Conservation (phyloP, 1,284 basidiomycete species). For the Leccinum holopus region DNA sequence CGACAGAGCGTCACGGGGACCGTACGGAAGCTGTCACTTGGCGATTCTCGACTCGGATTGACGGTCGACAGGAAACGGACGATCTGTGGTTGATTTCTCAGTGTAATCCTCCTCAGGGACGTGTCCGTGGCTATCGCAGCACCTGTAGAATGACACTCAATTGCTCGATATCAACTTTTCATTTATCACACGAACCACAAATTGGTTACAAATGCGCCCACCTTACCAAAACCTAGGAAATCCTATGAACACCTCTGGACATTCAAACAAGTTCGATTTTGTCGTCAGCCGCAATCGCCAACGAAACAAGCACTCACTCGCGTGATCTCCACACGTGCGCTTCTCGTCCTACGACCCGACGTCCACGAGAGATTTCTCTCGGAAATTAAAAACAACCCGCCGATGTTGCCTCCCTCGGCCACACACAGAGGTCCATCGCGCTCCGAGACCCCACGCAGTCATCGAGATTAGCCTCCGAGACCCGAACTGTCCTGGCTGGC, state of each 20-base stretch:
- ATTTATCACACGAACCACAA: constrained; percentile 30
- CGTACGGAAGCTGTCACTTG: constrained; percentile 6
- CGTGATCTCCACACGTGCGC: background rate
- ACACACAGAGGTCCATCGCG: background rate
- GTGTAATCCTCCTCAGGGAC: constrained; percentile 29
- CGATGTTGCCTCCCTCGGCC: constrained; percentile 5
- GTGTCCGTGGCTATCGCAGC: constrained; percentile 26
- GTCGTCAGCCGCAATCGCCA: constrained; percentile 18
- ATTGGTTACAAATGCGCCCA: constrained; percentile 27
- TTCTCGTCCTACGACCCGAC: constrained; percentile 9
- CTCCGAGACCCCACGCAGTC: background rate
- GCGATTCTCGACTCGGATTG: constrained; percentile 6
- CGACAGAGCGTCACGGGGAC: constrained; percentile 8
- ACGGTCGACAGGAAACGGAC: constrained; percentile 10
- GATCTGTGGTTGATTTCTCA: constrained; percentile 24
- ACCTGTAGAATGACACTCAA: constrained; percentile 9
- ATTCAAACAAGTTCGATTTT: constrained; percentile 20
- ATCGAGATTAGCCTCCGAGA: background rate
- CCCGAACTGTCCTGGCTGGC: background rate
- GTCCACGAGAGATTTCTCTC: constrained; percentile 12
- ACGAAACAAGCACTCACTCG: background rate
- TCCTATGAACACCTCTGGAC: constrained; percentile 12
- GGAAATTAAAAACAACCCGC: constrained; percentile 32
- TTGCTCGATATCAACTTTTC: constrained; percentile 25
- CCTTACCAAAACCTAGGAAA: constrained; percentile 28